These are phyloP conservation scores for Rhynchospora pubera DNA, from an alignment of 176 grass and related monocot species.

Conservation along the genomic window DNA sequence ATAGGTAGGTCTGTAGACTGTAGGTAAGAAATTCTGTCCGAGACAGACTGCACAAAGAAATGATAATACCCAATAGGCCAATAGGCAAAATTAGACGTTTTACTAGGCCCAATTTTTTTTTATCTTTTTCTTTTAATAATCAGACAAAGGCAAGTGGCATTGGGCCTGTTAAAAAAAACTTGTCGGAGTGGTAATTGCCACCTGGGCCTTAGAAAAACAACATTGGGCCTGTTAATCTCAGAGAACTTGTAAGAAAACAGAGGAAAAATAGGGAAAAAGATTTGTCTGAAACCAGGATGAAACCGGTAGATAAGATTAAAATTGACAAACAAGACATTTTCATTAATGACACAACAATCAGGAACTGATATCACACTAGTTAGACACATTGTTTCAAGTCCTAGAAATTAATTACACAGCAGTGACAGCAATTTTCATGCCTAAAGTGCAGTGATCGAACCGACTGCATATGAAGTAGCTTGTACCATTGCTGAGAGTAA, in stretches of 20 bases:
- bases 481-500: slow-evolving; percentile 6
- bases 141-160: too few species aligned
- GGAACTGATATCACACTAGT: not conserved
- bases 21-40: not conserved
- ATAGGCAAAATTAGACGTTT: not conserved
- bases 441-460: slow-evolving; percentile 15
- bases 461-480: slow-evolving; percentile 22
- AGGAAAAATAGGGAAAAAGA: not conserved
- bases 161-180: too few species aligned
- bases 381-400: not conserved
- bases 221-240: not conserved
- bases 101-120: too few species aligned
- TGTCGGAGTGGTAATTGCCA: too few species aligned
- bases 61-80: not conserved
- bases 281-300: not conserved
- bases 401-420: slow-evolving; percentile 21
- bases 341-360: not conserved
- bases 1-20: not conserved
- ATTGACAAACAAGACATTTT: not conserved
- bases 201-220: too few species aligned
- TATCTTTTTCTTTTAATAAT: too few species aligned
- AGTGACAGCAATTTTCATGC: slow-evolving; percentile 18
- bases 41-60: not conserved
- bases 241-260: not conserved
- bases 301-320: not conserved